Percentiles rank a stretch among this genome's conserved stretches.
Conservation (phyloP, 192 early-diverging fungal species). For the Neocallimastix lanati region DNA sequence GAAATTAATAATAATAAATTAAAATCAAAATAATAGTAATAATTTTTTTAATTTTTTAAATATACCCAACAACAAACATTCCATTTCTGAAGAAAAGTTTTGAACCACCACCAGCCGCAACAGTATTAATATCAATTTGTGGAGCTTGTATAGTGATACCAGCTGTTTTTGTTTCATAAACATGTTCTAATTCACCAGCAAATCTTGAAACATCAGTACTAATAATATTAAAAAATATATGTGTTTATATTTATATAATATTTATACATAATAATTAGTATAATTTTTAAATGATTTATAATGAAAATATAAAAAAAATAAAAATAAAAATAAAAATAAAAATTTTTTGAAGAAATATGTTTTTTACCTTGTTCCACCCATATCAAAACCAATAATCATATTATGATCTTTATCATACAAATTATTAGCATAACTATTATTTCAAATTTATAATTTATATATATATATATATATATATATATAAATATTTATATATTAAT, state of each 20-base stretch:
- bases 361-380: conserved; percentile 58
- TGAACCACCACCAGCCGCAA: conserved; percentile 92
- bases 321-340: too few relatives aligned
- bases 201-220: conserved; percentile 76
- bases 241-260: not conserved
- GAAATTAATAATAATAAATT: too few relatives aligned
- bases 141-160: conserved; percentile 87
- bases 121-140: conserved; percentile 88
- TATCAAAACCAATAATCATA: conserved; percentile 85
- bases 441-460: too few relatives aligned
- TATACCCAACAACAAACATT: conserved; percentile 77
- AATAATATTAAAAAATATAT: not conserved
- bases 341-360: too few relatives aligned
- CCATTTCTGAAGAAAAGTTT: conserved; percentile 81
- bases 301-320: too few relatives aligned
- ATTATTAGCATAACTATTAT: conserved; percentile 5
- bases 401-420: conserved; percentile 6
- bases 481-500: too few relatives aligned
- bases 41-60: too few relatives aligned
- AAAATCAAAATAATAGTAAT: too few relatives aligned
- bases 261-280: not conserved
- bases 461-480: too few relatives aligned
- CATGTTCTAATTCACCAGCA: conserved; percentile 75
- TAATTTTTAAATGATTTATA: not conserved
- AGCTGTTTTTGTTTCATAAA: conserved; percentile 84